These are phyloP conservation scores for Cladosporium sp. DNA, from an alignment of 2,329 filamentous ascomycete genomes.

Conservation along the genomic window DNA sequence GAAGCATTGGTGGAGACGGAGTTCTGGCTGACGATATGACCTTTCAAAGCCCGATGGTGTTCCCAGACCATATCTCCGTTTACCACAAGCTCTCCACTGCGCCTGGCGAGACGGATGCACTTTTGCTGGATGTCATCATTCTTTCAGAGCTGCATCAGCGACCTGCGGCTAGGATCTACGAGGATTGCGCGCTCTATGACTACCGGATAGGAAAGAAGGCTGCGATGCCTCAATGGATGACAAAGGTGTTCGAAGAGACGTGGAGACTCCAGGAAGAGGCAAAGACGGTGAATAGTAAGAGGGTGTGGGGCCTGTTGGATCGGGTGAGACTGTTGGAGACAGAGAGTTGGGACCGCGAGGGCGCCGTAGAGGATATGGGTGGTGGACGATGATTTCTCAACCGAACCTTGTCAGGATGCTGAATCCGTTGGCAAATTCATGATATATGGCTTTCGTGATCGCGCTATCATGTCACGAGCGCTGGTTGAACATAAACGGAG, in stretches of 20 bases:
- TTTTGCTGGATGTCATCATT: slow-evolving; percentile 64
- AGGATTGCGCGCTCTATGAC: slow-evolving; percentile 80
- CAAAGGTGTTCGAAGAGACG: slow-evolving; percentile 59
- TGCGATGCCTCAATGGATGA: slow-evolving; percentile 60
- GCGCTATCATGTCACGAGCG: not conserved
- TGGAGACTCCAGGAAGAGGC: slow-evolving; percentile 64
- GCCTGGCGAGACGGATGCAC: slow-evolving; percentile 54
- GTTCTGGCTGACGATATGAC: slow-evolving; percentile 36
- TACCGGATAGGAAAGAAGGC: slow-evolving; percentile 61
- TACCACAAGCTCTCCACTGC: slow-evolving; percentile 70
- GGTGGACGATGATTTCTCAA: not conserved
- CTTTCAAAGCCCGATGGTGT: slow-evolving; percentile 66
- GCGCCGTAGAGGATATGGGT: slow-evolving; percentile 60
- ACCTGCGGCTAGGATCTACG: slow-evolving; percentile 69
- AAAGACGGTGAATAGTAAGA: slow-evolving; percentile 52
- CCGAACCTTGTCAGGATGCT: not conserved
- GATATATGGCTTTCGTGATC: not conserved
- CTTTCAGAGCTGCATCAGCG: slow-evolving; percentile 74
- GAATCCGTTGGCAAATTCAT: not conserved
- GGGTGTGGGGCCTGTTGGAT: slow-evolving; percentile 58
- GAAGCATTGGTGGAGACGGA: not conserved
- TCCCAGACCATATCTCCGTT: slow-evolving; percentile 78
- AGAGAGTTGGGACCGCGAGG: slow-evolving; percentile 70
- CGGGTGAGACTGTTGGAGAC: slow-evolving; percentile 65
- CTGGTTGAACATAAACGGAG: not conserved